Base-by-base conservation (phyloP, 1,284 basidiomycete genomes). In the Boletus hoseneyae region DNA sequence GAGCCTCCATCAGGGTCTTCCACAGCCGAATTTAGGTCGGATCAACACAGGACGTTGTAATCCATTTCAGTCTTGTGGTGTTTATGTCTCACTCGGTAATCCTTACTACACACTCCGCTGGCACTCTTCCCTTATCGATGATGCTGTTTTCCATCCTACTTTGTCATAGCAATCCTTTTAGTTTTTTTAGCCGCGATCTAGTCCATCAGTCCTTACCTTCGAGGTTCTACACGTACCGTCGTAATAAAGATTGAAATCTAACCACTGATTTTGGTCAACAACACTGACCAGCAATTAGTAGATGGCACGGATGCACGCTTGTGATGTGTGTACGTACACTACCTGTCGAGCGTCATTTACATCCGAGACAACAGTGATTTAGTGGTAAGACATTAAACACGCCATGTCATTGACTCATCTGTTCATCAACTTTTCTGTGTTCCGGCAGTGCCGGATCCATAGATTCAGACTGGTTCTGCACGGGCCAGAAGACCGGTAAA, bases 1-100 rank as follows among this genome's bases (percentile, higher is more conserved):
- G 70, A 73, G 15, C 73, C 73, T 37, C 47, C 53, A 29, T 48
- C 44, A 15, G 32, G 42, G 15, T 45, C 51, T 25, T 56, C 47
- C 1, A 19, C 43, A 29, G 40, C 50, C 39, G 44, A 33, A 41
- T 23, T 33, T 19, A 18, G 7, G 36, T 51, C 42, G 29, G 33
- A 55, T 41, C 41, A 47, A 18, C 44, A 47, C 41, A 50, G 45
- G 35, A 37, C 40, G n/a, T 21, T 40, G 16, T 61, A 30, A 52
- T 42, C 1, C 42, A 51, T 40, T 39, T 33, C 30, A 15, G 27
- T 15, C 16, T 8, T 16, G 25, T 50, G 4, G 27, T 29, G 6
- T 25, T 34, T 27, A 13, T 25, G 11, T 42, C 39, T 30, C 18
- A 34, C 25, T 29, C 13, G 18, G n/a, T 32, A 18, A 40, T 27